Conservation (phyloP, 257 asterid genomes). For the Gentiana macrophylla region DNA sequence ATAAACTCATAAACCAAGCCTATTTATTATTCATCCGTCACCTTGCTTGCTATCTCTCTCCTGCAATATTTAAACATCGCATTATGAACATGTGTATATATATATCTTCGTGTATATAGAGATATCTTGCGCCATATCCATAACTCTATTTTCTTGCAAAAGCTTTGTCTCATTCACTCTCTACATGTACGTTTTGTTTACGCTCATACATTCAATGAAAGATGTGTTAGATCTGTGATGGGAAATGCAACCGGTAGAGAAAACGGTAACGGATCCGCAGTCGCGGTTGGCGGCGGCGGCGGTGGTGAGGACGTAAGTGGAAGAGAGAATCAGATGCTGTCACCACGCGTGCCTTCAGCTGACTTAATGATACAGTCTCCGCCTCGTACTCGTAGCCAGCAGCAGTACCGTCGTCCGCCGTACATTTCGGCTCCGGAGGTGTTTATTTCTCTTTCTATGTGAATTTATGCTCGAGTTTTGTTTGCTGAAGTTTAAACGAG, state of each 20-base stretch:
- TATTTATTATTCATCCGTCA: slow-evolving; percentile 8
- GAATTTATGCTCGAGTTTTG: too few relatives aligned
- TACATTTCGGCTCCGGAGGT: slow-evolving; percentile 60
- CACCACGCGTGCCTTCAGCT: slow-evolving; percentile 34
- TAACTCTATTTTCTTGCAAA: background rate
- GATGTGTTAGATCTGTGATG: slow-evolving; percentile 21
- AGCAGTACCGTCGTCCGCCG: slow-evolving; percentile 42
- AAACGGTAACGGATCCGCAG: slow-evolving; percentile 16
- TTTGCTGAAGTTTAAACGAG: too few relatives aligned
- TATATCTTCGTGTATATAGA: too few relatives aligned
- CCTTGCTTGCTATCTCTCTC: background rate
- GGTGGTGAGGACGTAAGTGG: slow-evolving; percentile 19
- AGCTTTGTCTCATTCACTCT: slow-evolving; percentile 10
- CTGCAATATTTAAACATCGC: too few relatives aligned
- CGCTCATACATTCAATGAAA: background rate
- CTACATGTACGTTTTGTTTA: background rate
- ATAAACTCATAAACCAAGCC: too few relatives aligned
- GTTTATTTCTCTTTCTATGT: too few relatives aligned
- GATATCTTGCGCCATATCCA: background rate
- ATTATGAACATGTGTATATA: too few relatives aligned
- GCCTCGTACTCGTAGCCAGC: slow-evolving; percentile 43
- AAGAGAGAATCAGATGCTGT: slow-evolving; percentile 28
- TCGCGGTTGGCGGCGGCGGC: slow-evolving; percentile 11
- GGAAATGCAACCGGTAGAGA: slow-evolving; percentile 70
- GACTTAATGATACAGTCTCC: slow-evolving; percentile 68